Conservation (phyloP, 2,329 filamentous ascomycete genomes). For the Hirsutella thompsonii region DNA sequence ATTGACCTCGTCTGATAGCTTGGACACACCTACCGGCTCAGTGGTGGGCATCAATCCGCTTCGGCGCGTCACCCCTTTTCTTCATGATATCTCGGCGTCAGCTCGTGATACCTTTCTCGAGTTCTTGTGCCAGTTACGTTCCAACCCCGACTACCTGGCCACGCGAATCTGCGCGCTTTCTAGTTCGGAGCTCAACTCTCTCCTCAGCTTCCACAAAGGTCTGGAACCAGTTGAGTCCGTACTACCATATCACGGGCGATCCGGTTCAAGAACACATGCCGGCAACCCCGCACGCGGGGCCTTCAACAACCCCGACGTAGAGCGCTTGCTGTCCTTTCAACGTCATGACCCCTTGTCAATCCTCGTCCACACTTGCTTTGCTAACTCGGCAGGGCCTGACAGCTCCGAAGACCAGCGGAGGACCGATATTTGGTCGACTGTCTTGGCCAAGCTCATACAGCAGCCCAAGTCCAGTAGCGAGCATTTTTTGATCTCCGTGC, state of each 20-base stretch:
- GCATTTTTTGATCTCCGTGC: constrained; percentile 67
- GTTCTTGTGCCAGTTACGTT: constrained; percentile 71
- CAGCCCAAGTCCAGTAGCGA: constrained; percentile 66
- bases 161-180: constrained; percentile 66
- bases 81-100: constrained; percentile 63
- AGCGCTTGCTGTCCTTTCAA: constrained; percentile 78
- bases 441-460: constrained; percentile 71
- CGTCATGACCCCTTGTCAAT: constrained; percentile 76
- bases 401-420: constrained; percentile 69
- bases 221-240: constrained; percentile 76
- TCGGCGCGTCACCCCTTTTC: constrained; percentile 39
- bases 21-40: constrained; percentile 32
- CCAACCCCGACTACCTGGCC: constrained; percentile 79
- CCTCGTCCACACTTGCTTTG: constrained; percentile 79
- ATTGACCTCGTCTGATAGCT: constrained; percentile 32
- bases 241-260: constrained; percentile 52
- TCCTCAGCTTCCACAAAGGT: constrained; percentile 67
- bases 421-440: constrained; percentile 77
- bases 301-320: constrained; percentile 54
- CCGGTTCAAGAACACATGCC: constrained; percentile 30
- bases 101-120: constrained; percentile 64
- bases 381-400: constrained; percentile 70
- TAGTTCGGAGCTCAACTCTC: constrained; percentile 60
- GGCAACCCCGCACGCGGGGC: constrained; percentile 29
- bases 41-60: constrained; percentile 22